phyloP scores from a whole-genome alignment of 225 moss, liverwort and hornwort species.

The Pseudisothecium myosuroides region DNA sequence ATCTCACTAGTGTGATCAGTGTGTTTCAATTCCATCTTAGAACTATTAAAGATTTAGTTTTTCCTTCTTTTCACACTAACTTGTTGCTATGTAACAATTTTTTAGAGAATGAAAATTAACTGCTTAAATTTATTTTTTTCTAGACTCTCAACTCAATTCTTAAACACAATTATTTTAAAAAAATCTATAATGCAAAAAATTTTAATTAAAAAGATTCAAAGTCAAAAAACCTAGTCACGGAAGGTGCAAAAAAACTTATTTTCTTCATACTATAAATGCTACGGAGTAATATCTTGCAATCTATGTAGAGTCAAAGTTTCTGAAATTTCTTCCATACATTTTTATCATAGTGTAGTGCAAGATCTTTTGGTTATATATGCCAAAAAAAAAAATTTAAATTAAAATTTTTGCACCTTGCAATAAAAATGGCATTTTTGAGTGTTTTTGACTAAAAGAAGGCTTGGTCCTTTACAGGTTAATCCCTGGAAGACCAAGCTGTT shows the following conservation, averaged over 20 bases:
- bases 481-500: too few species aligned
- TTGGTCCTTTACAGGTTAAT: too few species aligned
- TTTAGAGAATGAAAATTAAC: too few species aligned
- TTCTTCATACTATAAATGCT: not conserved
- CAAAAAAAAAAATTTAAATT: not conserved
- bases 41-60: not conserved
- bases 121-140: too few species aligned
- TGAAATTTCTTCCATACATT: not conserved
- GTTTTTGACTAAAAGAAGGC: too few species aligned
- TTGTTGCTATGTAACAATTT: too few species aligned
- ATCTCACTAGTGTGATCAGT: not conserved
- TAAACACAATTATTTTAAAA: too few species aligned
- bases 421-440: too few species aligned
- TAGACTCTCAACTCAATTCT: too few species aligned
- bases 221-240: rapidly evolving
- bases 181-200: not conserved
- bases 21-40: not conserved
- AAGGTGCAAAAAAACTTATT: not conserved
- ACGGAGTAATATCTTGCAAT: not conserved
- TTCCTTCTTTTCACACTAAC: not conserved
- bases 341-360: not conserved
- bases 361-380: rapidly evolving
- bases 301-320: rapidly evolving
- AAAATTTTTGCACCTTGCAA: not conserved
- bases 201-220: too few species aligned